Percentiles rank a stretch among this genome's conserved stretches.
Evolutionary conservation across 805 yeast species (phyloP).

Genomic region (Metschnikowia colocasiae): DNA sequence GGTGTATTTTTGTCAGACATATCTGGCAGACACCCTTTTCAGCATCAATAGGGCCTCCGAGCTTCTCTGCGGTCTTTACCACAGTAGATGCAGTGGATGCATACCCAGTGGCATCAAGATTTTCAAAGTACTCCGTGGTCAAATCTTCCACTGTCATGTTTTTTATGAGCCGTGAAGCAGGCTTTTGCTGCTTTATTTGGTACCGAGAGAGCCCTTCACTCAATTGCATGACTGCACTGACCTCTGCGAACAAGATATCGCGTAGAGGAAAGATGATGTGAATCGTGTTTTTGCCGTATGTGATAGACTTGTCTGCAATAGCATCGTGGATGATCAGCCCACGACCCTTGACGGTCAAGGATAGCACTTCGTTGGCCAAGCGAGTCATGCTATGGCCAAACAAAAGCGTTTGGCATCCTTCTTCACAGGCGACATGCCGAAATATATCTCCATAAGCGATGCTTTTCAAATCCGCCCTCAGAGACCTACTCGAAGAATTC

Average conservation of each 20-base stretch:
- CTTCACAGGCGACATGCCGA: slow-evolving; percentile 41
- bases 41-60: slow-evolving; percentile 45
- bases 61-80: slow-evolving; percentile 80
- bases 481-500: slow-evolving; percentile 50
- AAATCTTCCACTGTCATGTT: slow-evolving; percentile 81
- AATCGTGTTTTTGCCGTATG: slow-evolving; percentile 28
- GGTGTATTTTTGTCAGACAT: slow-evolving; percentile 53
- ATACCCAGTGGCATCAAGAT: slow-evolving; percentile 67
- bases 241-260: slow-evolving; percentile 69
- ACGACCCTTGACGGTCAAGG: slow-evolving; percentile 81
- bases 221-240: slow-evolving; percentile 51
- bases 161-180: slow-evolving; percentile 47
- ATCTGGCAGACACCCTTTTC: slow-evolving; percentile 43
- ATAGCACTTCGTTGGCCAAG: slow-evolving; percentile 73
- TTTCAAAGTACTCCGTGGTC: slow-evolving; percentile 64
- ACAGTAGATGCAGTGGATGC: slow-evolving; percentile 92
- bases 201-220: slow-evolving; percentile 33
- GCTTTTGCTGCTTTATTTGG: slow-evolving; percentile 15
- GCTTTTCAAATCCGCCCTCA: slow-evolving; percentile 58
- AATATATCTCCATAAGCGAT: slow-evolving; percentile 48
- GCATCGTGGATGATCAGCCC: slow-evolving; percentile 61
- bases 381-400: slow-evolving; percentile 81
- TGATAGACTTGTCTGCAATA: slow-evolving; percentile 42
- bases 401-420: slow-evolving; percentile 52
- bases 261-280: slow-evolving; percentile 66